Evolutionary conservation across 1,139 yeast genomes (phyloP), one percentile per base, ranked within the genome.

Genomic region (Yamadazyma triangularis): DNA sequence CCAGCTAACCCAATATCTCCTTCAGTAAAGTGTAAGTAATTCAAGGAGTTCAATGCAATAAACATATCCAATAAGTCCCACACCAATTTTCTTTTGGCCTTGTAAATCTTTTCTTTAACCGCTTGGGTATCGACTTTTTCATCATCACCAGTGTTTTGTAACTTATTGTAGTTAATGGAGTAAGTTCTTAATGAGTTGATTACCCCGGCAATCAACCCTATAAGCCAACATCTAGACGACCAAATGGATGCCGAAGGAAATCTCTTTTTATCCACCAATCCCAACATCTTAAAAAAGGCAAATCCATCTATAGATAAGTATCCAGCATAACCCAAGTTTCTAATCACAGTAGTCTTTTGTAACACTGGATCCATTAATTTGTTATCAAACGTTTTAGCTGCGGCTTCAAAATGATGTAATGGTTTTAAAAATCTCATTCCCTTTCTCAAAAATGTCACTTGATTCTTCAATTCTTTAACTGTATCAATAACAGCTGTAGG

Each of bases 1-100:
- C 97, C 97, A 28, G 93, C 89, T 41, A 81, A 64, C 30, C 95
- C 96, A 34, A 87, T 74, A 30, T 81, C 70, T 30, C 95, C 94
- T 47, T 89, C 96, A 53, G 81, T 78, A 47, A 73, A 66, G 49
- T 70, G 68, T 48, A 83, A 64, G 57, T 67, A 60, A 38, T 74
- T 69, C 57, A 86, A 71, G 30, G 80, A 73, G 55, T 83, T 79
- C 52, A 81, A 64, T 15, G 94, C 95, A 49, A 88, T 80, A 44
- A 83, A 70, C 44, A 76, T 56, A 58, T 89, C 97, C 43, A 84
- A 71, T 11, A 73, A 58, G 55, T 87, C 94, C 88, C 94, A 85
- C 20, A 83, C 58, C 40, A 87, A 64, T 60, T 79, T 85, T 51
- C 82, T 72, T 50, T 70, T 64, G 21, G 84, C 78, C 37, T 47